Evolutionary conservation across 2,329 filamentous ascomycete genomes (phyloP).

Genomic region (Alternaria tenuissima): DNA sequence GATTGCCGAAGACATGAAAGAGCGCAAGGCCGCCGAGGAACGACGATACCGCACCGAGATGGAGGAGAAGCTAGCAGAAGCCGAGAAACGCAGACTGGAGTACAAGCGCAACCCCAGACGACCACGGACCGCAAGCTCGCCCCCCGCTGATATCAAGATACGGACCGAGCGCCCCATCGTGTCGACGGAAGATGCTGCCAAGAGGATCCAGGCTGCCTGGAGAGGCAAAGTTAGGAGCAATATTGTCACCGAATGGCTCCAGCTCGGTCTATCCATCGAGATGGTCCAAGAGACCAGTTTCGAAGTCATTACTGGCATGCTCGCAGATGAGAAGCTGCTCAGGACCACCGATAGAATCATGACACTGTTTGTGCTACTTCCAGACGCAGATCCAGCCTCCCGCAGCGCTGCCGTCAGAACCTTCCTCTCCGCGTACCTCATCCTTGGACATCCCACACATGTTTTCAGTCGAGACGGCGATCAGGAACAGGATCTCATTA

Average conservation of each 20-base stretch:
- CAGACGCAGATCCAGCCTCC: slow-evolving; percentile 65
- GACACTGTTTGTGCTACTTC: slow-evolving; percentile 70
- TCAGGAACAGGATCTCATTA: slow-evolving; percentile 75
- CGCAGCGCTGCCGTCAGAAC: slow-evolving; percentile 74
- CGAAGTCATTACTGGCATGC: slow-evolving; percentile 74
- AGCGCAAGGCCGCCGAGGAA: slow-evolving; percentile 78
- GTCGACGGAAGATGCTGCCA: slow-evolving; percentile 68
- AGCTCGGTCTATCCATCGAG: slow-evolving; percentile 74
- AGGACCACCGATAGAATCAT: slow-evolving; percentile 72
- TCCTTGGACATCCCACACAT: slow-evolving; percentile 79
- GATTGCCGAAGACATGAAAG: slow-evolving; percentile 82
- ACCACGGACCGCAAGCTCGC: slow-evolving; percentile 65
- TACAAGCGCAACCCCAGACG: slow-evolving; percentile 64
- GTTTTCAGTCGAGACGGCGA: slow-evolving; percentile 78
- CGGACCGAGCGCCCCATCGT: slow-evolving; percentile 49
- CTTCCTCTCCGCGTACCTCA: slow-evolving; percentile 81
- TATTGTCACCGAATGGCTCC: slow-evolving; percentile 70
- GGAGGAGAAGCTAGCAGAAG: slow-evolving; percentile 81
- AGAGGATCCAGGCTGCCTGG: slow-evolving; percentile 76
- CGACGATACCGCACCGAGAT: slow-evolving; percentile 75
- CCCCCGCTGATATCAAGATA: slow-evolving; percentile 54
- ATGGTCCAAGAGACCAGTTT: slow-evolving; percentile 74
- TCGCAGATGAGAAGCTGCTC: slow-evolving; percentile 73
- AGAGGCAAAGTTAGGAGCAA: slow-evolving; percentile 65
- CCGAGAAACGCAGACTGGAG: slow-evolving; percentile 71